Conservation (phyloP, 148 eudicot species). For the Rhododendron vialii region DNA sequence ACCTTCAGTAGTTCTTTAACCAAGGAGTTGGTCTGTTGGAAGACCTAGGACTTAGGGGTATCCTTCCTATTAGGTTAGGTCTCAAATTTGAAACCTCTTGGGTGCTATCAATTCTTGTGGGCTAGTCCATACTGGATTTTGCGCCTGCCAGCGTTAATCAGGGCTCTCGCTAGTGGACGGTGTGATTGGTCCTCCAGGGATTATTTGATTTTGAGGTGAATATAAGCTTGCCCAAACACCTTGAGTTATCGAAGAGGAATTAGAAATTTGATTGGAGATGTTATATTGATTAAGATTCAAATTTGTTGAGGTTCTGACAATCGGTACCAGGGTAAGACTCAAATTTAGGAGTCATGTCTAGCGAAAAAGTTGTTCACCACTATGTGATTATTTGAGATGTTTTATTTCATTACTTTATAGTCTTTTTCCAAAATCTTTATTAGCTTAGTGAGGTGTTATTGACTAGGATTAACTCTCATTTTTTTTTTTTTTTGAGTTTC, state of each 20-base stretch:
- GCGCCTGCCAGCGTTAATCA: not conserved
- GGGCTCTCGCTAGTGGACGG: not conserved
- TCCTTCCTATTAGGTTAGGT: not conserved
- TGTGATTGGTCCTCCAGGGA: not conserved
- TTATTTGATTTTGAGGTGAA: not conserved
- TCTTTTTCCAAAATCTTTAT: not conserved
- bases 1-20: not conserved
- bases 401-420: not conserved
- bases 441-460: not conserved
- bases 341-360: not conserved
- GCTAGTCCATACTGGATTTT: not conserved
- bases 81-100: not conserved
- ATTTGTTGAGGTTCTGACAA: not conserved
- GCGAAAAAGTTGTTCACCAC: not conserved
- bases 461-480: not conserved
- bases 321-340: not conserved
- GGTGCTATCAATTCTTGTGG: not conserved
- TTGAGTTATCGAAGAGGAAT: not conserved
- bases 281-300: not conserved
- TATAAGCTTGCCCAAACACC: not conserved
- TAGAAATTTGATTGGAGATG: not conserved
- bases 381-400: not conserved
- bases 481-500: not conserved
- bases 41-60: not conserved
- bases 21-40: not conserved